Evolutionary conservation across 176 grass and related monocot species (phyloP).

Genomic region (Guadua angustifolia): DNA sequence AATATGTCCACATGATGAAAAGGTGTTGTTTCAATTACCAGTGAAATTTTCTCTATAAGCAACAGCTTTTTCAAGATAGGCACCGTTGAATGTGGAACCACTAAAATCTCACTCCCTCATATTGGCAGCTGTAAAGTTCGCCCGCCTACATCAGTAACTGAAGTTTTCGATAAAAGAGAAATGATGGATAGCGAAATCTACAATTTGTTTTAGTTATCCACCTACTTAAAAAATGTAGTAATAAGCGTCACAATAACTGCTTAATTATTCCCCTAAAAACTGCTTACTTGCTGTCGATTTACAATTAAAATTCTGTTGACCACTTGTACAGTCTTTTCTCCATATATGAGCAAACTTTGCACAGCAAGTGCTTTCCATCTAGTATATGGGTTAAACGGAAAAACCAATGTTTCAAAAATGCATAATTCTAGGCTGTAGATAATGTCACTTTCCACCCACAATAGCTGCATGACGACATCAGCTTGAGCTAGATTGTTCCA

Average conservation of each 20-base stretch:
- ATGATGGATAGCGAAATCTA: not conserved
- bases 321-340: not conserved
- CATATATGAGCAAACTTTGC: constrained; percentile 10
- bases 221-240: not conserved
- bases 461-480: not conserved
- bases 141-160: constrained; percentile 57
- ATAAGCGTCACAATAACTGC: not conserved
- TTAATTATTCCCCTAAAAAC: not conserved
- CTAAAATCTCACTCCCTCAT: constrained; percentile 95
- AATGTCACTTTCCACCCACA: not conserved
- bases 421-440: not conserved
- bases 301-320: not conserved
- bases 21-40: constrained; percentile 46
- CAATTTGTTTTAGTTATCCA: not conserved
- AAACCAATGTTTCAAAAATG: not conserved
- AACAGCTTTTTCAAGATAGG: constrained; percentile 98
- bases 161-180: constrained; percentile 22
- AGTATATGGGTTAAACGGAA: not conserved
- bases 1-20: not conserved
- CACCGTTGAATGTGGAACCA: constrained; percentile 97
- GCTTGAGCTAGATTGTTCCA: not conserved
- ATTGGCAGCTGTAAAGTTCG: constrained; percentile 90
- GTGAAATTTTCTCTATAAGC: constrained; percentile 92
- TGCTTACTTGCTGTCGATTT: not conserved
- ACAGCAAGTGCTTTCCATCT: not conserved